Evolutionary conservation across 2,329 filamentous ascomycete species (phyloP).

Genomic region (Aspergillus bombycis): DNA sequence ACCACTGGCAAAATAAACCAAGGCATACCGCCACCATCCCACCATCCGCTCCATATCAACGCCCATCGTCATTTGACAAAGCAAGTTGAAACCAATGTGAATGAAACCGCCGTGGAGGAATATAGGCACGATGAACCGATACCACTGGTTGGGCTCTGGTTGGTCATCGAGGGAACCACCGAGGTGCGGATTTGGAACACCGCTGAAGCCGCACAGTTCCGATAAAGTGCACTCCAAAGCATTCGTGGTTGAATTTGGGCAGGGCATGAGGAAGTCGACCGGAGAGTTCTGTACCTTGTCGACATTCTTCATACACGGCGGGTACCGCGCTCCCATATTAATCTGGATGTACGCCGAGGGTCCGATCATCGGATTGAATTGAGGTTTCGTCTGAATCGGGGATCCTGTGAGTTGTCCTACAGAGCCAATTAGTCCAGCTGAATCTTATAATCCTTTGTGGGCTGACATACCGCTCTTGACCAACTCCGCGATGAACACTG

Average conservation of each 20-base stretch:
- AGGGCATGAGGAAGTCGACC: slow-evolving; percentile 63
- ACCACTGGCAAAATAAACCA: slow-evolving; percentile 88
- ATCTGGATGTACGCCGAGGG: slow-evolving; percentile 88
- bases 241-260: slow-evolving; percentile 74
- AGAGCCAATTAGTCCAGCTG: slow-evolving; percentile 8
- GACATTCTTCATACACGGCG: slow-evolving; percentile 88
- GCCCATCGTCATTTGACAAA: slow-evolving; percentile 86
- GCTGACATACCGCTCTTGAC: slow-evolving; percentile 72
- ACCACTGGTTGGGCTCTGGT: slow-evolving; percentile 89
- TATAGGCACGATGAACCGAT: slow-evolving; percentile 90
- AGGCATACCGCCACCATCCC: slow-evolving; percentile 80
- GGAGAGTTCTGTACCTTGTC: slow-evolving; percentile 44
- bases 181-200: slow-evolving; percentile 67
- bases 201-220: slow-evolving; percentile 80
- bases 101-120: slow-evolving; percentile 93
- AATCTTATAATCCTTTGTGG: neutral
- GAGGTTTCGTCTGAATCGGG: slow-evolving; percentile 69
- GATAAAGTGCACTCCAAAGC: slow-evolving; percentile 70
- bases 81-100: slow-evolving; percentile 93
- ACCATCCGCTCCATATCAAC: slow-evolving; percentile 92
- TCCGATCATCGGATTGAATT: slow-evolving; percentile 96
- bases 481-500: slow-evolving; percentile 87
- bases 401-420: slow-evolving; percentile 75
- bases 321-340: slow-evolving; percentile 93
- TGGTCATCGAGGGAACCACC: slow-evolving; percentile 56